These are phyloP conservation scores for Dentipellis fragilis DNA, from an alignment of 768 basidiomycete genomes.

Conservation along the genomic window DNA sequence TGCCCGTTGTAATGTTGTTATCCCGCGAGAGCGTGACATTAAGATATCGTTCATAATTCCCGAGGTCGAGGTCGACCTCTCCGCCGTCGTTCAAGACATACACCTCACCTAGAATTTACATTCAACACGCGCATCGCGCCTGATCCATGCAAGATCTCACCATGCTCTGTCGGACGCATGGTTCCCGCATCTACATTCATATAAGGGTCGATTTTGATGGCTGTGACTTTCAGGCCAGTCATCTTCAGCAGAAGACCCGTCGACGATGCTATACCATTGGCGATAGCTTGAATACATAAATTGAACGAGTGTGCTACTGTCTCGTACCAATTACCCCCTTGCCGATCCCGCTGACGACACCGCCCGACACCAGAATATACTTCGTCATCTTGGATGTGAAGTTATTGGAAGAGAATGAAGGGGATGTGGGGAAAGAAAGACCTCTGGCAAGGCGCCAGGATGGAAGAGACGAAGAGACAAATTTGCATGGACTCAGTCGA, in stretches of 20 bases:
- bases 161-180: constrained; percentile 97
- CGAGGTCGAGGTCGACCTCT: constrained; percentile 94
- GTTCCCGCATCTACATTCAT: constrained; percentile 99
- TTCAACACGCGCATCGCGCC: constrained; percentile 1
- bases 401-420: not conserved
- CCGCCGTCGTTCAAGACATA: constrained; percentile 98
- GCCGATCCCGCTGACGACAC: constrained; percentile 97
- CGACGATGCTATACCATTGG: constrained; percentile 67
- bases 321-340: constrained; percentile 95
- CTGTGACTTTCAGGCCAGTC: constrained; percentile 90
- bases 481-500: not conserved
- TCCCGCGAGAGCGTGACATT: constrained; percentile 89
- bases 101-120: constrained; percentile 62
- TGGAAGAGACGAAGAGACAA: not conserved
- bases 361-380: constrained; percentile 93
- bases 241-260: constrained; percentile 94
- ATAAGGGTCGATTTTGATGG: constrained; percentile 99
- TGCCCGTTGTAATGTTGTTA: constrained; percentile 98
- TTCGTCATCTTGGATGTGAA: constrained; percentile 57
- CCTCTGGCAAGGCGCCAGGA: not conserved
- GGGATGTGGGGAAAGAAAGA: not conserved
- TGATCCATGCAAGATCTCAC: constrained; percentile 35
- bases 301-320: constrained; percentile 13
- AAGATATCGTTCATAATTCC: constrained; percentile 97
- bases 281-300: constrained; percentile 16